Conservation (phyloP, 768 basidiomycete genomes). For the Chalciporus sphaerocephalus region DNA sequence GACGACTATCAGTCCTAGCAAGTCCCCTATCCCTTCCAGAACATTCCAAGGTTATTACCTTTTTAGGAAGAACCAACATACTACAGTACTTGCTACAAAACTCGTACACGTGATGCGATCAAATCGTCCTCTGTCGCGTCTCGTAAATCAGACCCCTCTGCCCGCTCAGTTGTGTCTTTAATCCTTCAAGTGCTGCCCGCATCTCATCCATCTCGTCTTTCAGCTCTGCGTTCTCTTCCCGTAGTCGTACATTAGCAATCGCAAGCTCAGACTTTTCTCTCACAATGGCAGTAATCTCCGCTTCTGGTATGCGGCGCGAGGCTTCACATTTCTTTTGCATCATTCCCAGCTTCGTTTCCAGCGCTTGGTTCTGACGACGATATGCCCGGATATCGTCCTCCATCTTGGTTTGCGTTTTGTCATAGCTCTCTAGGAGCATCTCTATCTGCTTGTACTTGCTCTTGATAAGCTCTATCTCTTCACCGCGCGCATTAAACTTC, state of each 20-base stretch:
- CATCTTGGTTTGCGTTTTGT: slow-evolving; percentile 48
- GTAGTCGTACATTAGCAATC: slow-evolving; percentile 49
- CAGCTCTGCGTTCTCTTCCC: slow-evolving; percentile 54
- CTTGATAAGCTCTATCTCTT: slow-evolving; percentile 52
- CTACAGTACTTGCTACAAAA: not conserved
- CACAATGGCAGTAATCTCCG: slow-evolving; percentile 43
- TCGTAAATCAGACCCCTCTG: slow-evolving; percentile 43
- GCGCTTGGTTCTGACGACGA: slow-evolving; percentile 55
- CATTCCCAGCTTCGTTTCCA: slow-evolving; percentile 54
- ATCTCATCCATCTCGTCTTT: slow-evolving; percentile 60
- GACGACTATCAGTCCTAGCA: slow-evolving; percentile 17
- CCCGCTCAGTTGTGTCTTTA: slow-evolving; percentile 55
- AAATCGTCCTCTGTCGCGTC: slow-evolving; percentile 39
- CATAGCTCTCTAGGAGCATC: slow-evolving; percentile 55
- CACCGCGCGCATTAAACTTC: slow-evolving; percentile 61
- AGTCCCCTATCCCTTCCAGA: slow-evolving; percentile 29
- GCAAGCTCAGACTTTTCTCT: slow-evolving; percentile 44
- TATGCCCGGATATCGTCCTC: slow-evolving; percentile 53
- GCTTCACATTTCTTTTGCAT: slow-evolving; percentile 41
- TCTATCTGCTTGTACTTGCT: slow-evolving; percentile 64
- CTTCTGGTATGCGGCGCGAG: slow-evolving; percentile 32
- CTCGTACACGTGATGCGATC: slow-evolving; percentile 1
- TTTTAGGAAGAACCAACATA: slow-evolving; percentile 16
- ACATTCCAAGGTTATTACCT: slow-evolving; percentile 34
- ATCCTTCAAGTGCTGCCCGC: slow-evolving; percentile 63